Evolutionary conservation across 2,329 filamentous ascomycete genomes (phyloP), one percentile per base, ranked within the genome.

Genomic region (Ophioceras dolichostomum): DNA sequence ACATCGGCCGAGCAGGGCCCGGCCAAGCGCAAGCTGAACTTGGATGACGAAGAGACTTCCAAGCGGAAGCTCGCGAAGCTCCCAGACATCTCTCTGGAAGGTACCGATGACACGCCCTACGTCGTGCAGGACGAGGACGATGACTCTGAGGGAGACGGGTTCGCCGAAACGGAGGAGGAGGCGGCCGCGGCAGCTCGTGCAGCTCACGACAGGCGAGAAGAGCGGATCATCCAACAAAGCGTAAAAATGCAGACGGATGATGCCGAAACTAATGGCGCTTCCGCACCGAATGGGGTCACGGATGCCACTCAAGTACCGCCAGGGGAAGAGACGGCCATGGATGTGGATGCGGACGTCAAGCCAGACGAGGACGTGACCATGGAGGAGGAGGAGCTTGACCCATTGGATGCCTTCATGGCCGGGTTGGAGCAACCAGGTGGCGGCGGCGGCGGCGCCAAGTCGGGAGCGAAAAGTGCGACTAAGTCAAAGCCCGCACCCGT

Each of bases 321-420:
- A 6, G 65, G 96, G 30, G 91, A 96, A 61, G 88, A 86, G 18
- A 13, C 4, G 32, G 36, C 18, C 10, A 32, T 42, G 38, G n/a
- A n/a, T n/a, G n/a, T n/a, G n/a, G n/a, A n/a, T n/a, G n/a, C n/a
- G n/a, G n/a, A n/a, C n/a, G n/a, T n/a, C n/a, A n/a, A n/a, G n/a
- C n/a, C n/a, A n/a, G 37, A 39, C 3, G 60, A 73, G 41, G 74
- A 76, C 45, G 60, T 54, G 38, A 56, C 59, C 40, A 59, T 61
- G 22, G 68, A 76, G 39, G 79, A 86, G 38, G 84, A 87, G 32
- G 76, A 84, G 22, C 62, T 91, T 26, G 91, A 98, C 55, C 86
- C 91, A 7, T 66, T 98, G 27, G 91, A 98, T 61, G 89, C 87
- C n/a, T 98, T 93, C 63, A 98, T 98, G 91, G 81, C 78, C 37